phyloP scores from a whole-genome alignment of 2,329 filamentous ascomycete genomes.

The Rhynchosporium graminicola region DNA sequence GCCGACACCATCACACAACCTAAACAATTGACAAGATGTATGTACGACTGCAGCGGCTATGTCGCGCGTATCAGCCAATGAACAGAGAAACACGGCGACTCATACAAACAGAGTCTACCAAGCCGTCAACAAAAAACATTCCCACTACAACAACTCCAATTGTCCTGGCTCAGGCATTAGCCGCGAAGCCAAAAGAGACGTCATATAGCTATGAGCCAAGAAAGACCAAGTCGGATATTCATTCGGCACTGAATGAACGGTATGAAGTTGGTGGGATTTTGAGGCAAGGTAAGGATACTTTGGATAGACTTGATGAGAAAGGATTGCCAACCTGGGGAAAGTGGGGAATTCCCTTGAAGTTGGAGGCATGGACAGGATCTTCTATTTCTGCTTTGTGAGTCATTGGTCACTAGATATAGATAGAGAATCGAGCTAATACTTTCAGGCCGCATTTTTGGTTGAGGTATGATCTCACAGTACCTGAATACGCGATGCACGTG shows the following conservation, averaged over 20 bases:
- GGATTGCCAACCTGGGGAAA: slow-evolving; percentile 25
- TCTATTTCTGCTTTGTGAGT: slow-evolving; percentile 13
- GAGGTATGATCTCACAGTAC: slow-evolving; percentile 37
- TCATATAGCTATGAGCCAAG: not conserved
- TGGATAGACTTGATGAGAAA: slow-evolving; percentile 20
- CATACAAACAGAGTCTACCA: slow-evolving; percentile 3
- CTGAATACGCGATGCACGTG: not conserved
- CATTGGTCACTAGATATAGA: not conserved
- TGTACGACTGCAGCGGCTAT: not conserved
- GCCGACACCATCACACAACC: not conserved
- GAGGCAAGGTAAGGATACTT: not conserved
- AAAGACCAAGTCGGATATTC: not conserved
- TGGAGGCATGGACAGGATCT: slow-evolving; percentile 1
- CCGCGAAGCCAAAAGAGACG: not conserved
- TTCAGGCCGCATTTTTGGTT: slow-evolving; percentile 46
- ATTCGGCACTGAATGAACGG: slow-evolving; percentile 10
- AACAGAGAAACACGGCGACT: not conserved
- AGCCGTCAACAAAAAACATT: not conserved
- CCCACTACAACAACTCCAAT: not conserved
- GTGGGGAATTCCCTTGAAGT: slow-evolving; percentile 24
- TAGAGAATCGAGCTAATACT: not conserved
- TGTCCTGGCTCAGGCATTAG: not conserved
- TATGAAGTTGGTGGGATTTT: slow-evolving; percentile 18
- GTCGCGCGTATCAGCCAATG: not conserved
- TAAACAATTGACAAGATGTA: not conserved